Base-by-base conservation (phyloP, 179 eudicot species). In the Beta lomatogona region DNA sequence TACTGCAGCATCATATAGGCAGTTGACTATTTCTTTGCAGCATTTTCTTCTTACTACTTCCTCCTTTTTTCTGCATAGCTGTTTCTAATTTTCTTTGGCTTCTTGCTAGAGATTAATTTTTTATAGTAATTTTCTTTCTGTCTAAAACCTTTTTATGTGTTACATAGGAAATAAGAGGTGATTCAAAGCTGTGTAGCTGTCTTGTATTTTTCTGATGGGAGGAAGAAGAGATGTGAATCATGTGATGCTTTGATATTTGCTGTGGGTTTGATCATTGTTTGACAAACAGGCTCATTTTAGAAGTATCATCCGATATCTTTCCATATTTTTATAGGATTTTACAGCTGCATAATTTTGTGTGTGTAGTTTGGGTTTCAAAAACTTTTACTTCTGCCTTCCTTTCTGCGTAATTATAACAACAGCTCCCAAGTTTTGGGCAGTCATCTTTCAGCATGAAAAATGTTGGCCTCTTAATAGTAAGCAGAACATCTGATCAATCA, bases 381-480 rank as follows among this genome's bases (percentile, higher is more conserved):
- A 71, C 22, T 72, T 80, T n/a, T 22, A 21, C 44, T 48, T 14
- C 0, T 48, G 36, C 48, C 55, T 21, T 6, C 25, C 21, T 70
- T 79, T 14, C 45, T 16, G 54, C n/a, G 16, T 48, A 14, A 71
- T 8, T 36, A 45, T 70, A 12, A 21, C 59, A 14, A 58, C 52
- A 22, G 67, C 54, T 71, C 65, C 28, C 16, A 41, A 74, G 28
- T 66, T 75, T 31, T 81, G 55, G 48, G 50, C 67, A 36, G 16
- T 68, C 71, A 53, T 75, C 75, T 22, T 64, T 57, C n/a, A 76
- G 55, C 78, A 25, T 60, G 69, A 12, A 9, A 36, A 31, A n/a
- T 57, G 57, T 54, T 71, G 60, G 64, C 67, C 61, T 53, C 5
- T 52, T 59, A 36, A 44, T 55, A 2, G 12, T 46, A 10, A 50